phyloP scores from a whole-genome alignment of 768 basidiomycete species.

The Lactarius tabidus region DNA sequence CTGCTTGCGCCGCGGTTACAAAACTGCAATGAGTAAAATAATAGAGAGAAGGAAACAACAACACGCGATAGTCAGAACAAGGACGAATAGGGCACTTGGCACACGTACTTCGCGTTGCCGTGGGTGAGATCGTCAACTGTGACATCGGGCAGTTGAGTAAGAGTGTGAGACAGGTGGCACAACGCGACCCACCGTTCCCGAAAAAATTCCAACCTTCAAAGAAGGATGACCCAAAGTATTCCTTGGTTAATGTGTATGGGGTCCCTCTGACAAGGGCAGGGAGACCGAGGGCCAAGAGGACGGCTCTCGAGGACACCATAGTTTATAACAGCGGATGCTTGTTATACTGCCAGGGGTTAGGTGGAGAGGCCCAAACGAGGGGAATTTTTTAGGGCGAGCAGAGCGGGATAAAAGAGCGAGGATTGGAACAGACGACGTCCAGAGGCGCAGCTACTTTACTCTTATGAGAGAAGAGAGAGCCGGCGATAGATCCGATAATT shows the following conservation, averaged over 20 bases:
- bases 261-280: conserved; percentile 6
- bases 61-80: background rate
- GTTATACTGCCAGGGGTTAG: background rate
- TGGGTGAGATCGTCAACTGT: conserved; percentile 70
- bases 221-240: conserved; percentile 18
- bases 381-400: background rate
- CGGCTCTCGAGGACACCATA: background rate
- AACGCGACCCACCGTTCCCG: conserved; percentile 18
- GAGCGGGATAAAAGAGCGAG: too few relatives aligned
- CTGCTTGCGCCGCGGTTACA: conserved; percentile 42
- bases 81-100: background rate
- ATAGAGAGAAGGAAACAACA: background rate
- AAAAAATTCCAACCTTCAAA: conserved; percentile 24
- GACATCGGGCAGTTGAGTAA: background rate
- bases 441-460: too few relatives aligned
- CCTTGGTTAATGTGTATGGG: conserved; percentile 16
- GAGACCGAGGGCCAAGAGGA: conserved; percentile 6
- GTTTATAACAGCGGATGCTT: background rate
- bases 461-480: too few relatives aligned
- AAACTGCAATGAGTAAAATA: conserved; percentile 36
- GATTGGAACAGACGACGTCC: too few relatives aligned
- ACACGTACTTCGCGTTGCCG: conserved; percentile 52
- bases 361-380: background rate
- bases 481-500: background rate
- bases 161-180: background rate